These are phyloP conservation scores for Nicotiana otophora DNA, from an alignment of 257 asterid species.

Conservation along the genomic window DNA sequence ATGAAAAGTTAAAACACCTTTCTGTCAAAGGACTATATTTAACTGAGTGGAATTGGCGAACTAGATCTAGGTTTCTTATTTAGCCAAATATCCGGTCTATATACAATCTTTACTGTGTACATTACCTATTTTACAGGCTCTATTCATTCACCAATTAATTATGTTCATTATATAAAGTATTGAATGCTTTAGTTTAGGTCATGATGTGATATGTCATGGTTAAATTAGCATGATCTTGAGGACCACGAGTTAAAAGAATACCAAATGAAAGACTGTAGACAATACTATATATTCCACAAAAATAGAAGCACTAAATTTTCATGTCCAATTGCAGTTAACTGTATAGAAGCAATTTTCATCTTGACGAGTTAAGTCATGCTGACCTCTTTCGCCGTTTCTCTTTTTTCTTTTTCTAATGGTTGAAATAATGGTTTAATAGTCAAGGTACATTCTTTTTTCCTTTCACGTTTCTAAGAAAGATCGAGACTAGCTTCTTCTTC, in stretches of 20 bases:
- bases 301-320: background rate
- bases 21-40: background rate
- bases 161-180: background rate
- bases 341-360: too few relatives aligned
- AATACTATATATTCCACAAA: background rate
- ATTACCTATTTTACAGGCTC: constrained; percentile 11
- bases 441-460: too few relatives aligned
- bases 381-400: too few relatives aligned
- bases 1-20: background rate
- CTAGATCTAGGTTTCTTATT: background rate
- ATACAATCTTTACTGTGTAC: constrained; percentile 1
- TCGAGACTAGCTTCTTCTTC: too few relatives aligned
- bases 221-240: background rate
- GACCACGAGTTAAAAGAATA: background rate
- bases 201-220: constrained; percentile 8
- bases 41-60: background rate
- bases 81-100: constrained; percentile 10
- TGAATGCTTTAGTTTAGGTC: constrained; percentile 6
- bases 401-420: too few relatives aligned
- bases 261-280: background rate
- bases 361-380: too few relatives aligned
- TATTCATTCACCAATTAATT: constrained; percentile 2
- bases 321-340: too few relatives aligned
- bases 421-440: too few relatives aligned
- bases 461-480: too few relatives aligned